Base-by-base conservation (phyloP, 2,329 filamentous ascomycete species). In the Ramichloridium luteum region DNA sequence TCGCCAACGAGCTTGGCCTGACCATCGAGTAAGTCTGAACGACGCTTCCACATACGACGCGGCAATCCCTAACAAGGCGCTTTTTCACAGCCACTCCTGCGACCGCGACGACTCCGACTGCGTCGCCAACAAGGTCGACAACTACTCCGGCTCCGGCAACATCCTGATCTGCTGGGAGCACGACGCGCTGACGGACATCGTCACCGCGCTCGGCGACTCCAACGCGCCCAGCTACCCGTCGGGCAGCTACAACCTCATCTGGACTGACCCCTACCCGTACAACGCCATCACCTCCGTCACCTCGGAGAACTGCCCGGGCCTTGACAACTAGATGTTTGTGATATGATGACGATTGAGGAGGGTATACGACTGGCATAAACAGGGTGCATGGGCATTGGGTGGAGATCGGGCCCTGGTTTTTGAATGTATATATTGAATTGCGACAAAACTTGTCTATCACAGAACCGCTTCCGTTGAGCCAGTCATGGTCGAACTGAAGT, bases 121-220 rank as follows among this genome's bases (percentile, higher is more conserved):
- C 36, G 72, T 76, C 12, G 57, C 58, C 13, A 50, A 70, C 4
- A 57, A 57, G 1, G 62, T 76, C 1, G 43, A 67, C 2, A 40
- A 42, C 4, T 73, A 71, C 37, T 34, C 45, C 0, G 66, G 67
- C 0, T 29, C 30, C 30, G 69, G 68, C 2, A 77, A 77, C 40
- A 67, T 77, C 28, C 50, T 77, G 27, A 68, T 77, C 36, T 74
- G 70, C 55, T 76, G 72, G 72, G 65, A 75, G 44, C 72, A 77
- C 47, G 56, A 62, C 31, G 54, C 56, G 12, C 35, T 20, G 18
- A 25, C 13, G 16, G 58, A 70, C 38, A 68, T 77, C 41, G 65
- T 60, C 2, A 43, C 67, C 39, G 53, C 56, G 11, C 48, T 77
- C 12, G 73, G 72, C 1, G 67, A 62, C 32, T 46, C 60, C 5